Evolutionary conservation across 345 rosid genomes (phyloP), one percentile per base, ranked within the genome.

Genomic region (Lumnitzera littorea): DNA sequence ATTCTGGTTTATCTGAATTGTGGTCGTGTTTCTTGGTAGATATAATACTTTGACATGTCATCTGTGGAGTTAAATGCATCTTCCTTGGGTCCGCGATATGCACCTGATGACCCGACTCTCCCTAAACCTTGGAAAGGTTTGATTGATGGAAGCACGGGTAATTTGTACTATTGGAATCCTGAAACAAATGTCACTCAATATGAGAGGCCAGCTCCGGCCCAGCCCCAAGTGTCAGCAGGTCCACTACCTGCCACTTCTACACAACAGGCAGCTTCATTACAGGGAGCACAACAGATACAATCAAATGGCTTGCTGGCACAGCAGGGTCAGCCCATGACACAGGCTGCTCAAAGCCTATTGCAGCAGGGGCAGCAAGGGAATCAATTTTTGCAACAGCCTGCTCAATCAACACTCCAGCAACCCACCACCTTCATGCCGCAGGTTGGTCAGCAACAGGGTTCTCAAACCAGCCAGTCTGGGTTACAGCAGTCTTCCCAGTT

Each of bases 51-150:
- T 71, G 71, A 36, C 23, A 88, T 88, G 99, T 83, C 89, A 53
- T 61, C 86, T 11, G 61, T 86, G 16, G 97, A 88, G 70, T 75
- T 82, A 25, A 68, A 72, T 49, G 12, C 82, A 48, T 71, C 75
- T 52, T 65, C 91, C 61, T 67, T 74, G 56, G 99, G 95, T 60
- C 97, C 95, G 1, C 72, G 95, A 25, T 94, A 83, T 73, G 97
- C 97, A 4, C 99, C 97, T 0, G 99, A 90, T 51, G 99, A 94
- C 57, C 96, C 96, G 11, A 79, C 86, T 31, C 95, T 94, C 72
- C 99, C 99, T 2, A 79, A 83, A 69, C 97, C 99, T n/a, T 94
- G 99, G 99, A 77, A 75, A 70, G 97, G 97, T 31, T 67, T 94
- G 73, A 88, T 94, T 55, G 99, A 94, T 72, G 96, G 97, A 43